A percentile compares a stretch with the other conserved stretches of the same genome.
These are phyloP conservation scores for Saturnispora quitensis DNA, from an alignment of 805 yeast genomes.

Conservation along the genomic window DNA sequence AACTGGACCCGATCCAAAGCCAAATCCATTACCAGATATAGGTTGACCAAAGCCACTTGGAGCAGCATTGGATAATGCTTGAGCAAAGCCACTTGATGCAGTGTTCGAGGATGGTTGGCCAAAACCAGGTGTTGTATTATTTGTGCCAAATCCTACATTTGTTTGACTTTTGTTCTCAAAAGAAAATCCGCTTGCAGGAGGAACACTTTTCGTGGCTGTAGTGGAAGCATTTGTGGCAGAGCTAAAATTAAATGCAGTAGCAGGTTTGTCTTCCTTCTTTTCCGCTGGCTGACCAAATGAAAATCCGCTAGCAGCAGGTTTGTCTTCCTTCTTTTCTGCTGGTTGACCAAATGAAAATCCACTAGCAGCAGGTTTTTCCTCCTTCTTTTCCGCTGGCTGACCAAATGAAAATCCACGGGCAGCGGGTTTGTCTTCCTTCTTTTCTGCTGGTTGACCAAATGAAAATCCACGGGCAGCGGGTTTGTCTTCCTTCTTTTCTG, in stretches of 20 bases:
- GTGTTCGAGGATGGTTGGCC: background rate
- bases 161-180: background rate
- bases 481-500: background rate
- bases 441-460: background rate
- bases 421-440: background rate
- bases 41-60: background rate
- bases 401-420: background rate
- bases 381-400: background rate
- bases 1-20: conserved; percentile 6
- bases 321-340: background rate
- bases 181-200: background rate
- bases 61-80: background rate
- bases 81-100: background rate
- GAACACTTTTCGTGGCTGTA: background rate
- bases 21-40: conserved; percentile 1
- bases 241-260: background rate
- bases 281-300: too few relatives aligned
- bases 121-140: background rate
- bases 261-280: too few relatives aligned
- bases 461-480: background rate
- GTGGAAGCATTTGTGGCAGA: background rate
- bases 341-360: background rate
- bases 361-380: background rate
- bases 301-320: background rate
- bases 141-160: conserved; percentile 2